Evolutionary conservation across 2,329 filamentous ascomycete species (phyloP).

Genomic region (Colletotrichum salicis): DNA sequence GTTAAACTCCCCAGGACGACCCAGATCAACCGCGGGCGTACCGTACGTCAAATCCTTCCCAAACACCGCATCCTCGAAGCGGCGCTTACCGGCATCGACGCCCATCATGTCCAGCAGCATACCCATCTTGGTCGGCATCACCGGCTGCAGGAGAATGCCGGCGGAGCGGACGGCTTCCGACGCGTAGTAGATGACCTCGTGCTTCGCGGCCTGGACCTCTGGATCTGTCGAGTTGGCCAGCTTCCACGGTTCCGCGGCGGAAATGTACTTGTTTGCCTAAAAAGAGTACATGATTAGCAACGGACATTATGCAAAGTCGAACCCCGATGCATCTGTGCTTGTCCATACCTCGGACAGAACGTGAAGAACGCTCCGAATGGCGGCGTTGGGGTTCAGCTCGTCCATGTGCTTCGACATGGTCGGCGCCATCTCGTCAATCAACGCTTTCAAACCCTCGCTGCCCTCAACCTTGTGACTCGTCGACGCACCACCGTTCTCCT

Average conservation of each 20-base stretch:
- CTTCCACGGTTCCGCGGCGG: slow-evolving; percentile 75
- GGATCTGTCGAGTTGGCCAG: slow-evolving; percentile 52
- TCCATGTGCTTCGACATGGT: slow-evolving; percentile 67
- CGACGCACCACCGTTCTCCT: neutral
- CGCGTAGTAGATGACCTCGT: slow-evolving; percentile 74
- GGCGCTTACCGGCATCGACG: slow-evolving; percentile 71
- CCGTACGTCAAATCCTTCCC: slow-evolving; percentile 80
- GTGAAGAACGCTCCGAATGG: slow-evolving; percentile 72
- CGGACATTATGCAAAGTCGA: neutral
- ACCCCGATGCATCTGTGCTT: neutral
- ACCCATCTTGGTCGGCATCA: slow-evolving; percentile 83
- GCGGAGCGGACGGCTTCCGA: slow-evolving; percentile 82
- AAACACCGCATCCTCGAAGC: slow-evolving; percentile 69
- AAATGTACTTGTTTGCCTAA: slow-evolving; percentile 60
- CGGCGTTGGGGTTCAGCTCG: slow-evolving; percentile 70
- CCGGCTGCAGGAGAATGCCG: slow-evolving; percentile 88
- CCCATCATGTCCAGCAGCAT: slow-evolving; percentile 81
- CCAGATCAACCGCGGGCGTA: neutral
- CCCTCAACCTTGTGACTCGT: neutral
- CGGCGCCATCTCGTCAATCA: slow-evolving; percentile 37
- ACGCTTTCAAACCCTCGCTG: slow-evolving; percentile 40
- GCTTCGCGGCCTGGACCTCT: slow-evolving; percentile 53
- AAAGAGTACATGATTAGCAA: no score
- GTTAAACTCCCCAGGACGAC: slow-evolving; percentile 16
- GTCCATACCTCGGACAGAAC: slow-evolving; percentile 66